Evolutionary conservation across 345 rosid species (phyloP).

Genomic region (Salix udensis): DNA sequence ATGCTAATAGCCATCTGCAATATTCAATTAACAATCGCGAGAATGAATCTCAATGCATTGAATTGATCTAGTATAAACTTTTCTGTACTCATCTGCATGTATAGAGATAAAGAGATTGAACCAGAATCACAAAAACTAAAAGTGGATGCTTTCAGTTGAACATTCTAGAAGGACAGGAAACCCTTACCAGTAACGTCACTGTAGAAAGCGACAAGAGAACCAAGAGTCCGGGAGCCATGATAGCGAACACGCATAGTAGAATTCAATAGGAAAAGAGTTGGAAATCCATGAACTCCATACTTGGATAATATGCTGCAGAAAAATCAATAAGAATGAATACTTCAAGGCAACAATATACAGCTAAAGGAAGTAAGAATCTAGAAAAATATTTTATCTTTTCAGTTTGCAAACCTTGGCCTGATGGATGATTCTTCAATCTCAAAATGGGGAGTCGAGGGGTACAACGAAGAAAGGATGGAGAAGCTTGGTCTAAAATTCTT

Average conservation of each 20-base stretch:
- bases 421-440: slow-evolving; percentile 77
- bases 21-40: neutral
- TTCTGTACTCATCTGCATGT: neutral
- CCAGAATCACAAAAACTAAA: neutral
- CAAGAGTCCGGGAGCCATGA: slow-evolving; percentile 63
- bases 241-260: slow-evolving; percentile 65
- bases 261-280: slow-evolving; percentile 76
- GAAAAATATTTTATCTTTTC: neutral
- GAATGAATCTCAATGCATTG: neutral
- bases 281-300: slow-evolving; percentile 96
- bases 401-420: slow-evolving; percentile 70
- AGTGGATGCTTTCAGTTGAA: neutral
- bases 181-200: slow-evolving; percentile 61
- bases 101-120: neutral
- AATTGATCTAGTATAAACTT: neutral
- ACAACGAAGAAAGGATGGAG: slow-evolving; percentile 57
- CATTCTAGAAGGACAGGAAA: slow-evolving; percentile 1
- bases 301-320: slow-evolving; percentile 77
- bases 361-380: neutral
- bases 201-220: slow-evolving; percentile 72
- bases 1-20: neutral
- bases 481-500: slow-evolving; percentile 66
- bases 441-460: slow-evolving; percentile 65
- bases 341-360: neutral
- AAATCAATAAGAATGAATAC: slow-evolving; percentile 18